Evolutionary conservation across 192 early-diverging fungal genomes (phyloP), one percentile per base, ranked within the genome.

Genomic region (Entomortierella parvispora): DNA sequence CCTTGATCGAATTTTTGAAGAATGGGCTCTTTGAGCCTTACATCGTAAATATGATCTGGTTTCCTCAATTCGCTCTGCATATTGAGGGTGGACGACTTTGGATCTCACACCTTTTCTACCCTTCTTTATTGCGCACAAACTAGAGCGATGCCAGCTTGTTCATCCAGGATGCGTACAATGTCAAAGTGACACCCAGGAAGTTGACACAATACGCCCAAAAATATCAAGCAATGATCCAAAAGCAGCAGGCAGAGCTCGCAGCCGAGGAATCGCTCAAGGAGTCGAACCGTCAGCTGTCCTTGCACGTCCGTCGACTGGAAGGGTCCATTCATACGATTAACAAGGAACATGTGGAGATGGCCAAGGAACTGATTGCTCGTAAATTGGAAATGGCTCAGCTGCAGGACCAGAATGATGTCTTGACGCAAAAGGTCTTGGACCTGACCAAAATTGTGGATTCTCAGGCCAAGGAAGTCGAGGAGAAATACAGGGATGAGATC

Each of bases 11-110:
- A 53, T 97, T 92, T 80, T 80, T 99, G 31, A 97, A 99, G 68
- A 89, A 88, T 71, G 92, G 92, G 3, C 63, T 99, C 42, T 93
- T 97, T 76, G 94, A 97, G 32, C 81, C 84, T 20, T 99, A 97
- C 83, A 82, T 83, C 72, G 90, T 91, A 64, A 65, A 85, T 48
- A 82, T 83, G 3, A 75, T 75, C 47, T 69, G 69, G 58, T 79
- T 89, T 43, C 37, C 12, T 40, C 37, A 40, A 40, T 12, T 9
- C 37, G 37, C 37, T 9, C 37, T 9, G n/a, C n/a, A n/a, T n/a
- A n/a, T n/a, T n/a, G n/a, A n/a, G n/a, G n/a, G n/a, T n/a, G n/a
- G n/a, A n/a, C n/a, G n/a, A n/a, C n/a, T n/a, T n/a, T n/a, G n/a
- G n/a, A n/a, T 40, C 37, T 40, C 7, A 40, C 37, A 40, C 37